Percentiles rank a stretch among this genome's conserved stretches.
phyloP scores from a whole-genome alignment of 257 asterid species.

The Solanum medicagineum region DNA sequence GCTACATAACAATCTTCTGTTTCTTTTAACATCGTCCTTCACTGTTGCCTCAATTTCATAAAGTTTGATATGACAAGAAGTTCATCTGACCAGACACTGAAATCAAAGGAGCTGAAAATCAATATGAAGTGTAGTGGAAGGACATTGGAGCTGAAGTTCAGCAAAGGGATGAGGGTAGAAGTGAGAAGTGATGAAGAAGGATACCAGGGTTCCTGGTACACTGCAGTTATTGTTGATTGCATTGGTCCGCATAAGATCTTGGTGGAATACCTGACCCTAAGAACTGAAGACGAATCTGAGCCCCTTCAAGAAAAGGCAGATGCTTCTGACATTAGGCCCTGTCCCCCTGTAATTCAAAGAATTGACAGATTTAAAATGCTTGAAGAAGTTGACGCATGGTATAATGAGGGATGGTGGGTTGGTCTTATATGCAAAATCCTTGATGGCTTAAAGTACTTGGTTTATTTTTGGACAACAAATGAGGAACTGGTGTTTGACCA shows the following conservation, averaged over 20 bases:
- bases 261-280: slow-evolving; percentile 53
- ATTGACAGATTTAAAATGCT: slow-evolving; percentile 26
- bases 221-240: slow-evolving; percentile 28
- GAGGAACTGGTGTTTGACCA: slow-evolving; percentile 36
- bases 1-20: background rate
- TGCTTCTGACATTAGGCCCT: slow-evolving; percentile 40
- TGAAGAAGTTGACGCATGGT: slow-evolving; percentile 63
- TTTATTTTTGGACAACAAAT: slow-evolving; percentile 43
- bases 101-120: slow-evolving; percentile 10
- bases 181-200: slow-evolving; percentile 58
- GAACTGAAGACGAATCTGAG: slow-evolving; percentile 31
- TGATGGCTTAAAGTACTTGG: slow-evolving; percentile 25
- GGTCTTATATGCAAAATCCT: slow-evolving; percentile 42
- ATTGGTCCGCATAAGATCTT: slow-evolving; percentile 10
- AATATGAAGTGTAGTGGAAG: slow-evolving; percentile 18
- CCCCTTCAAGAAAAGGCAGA: slow-evolving; percentile 25
- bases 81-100: slow-evolving; percentile 4
- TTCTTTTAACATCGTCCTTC: background rate
- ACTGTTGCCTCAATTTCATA: background rate
- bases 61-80: slow-evolving; percentile 19
- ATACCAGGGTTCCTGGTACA: slow-evolving; percentile 56
- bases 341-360: slow-evolving; percentile 27
- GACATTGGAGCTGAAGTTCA: slow-evolving; percentile 15
- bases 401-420: slow-evolving; percentile 75
- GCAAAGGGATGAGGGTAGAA: slow-evolving; percentile 47